Evolutionary conservation across 495 filamentous ascomycete species (phyloP), one percentile per base, ranked within the genome.

Genomic region (Penicillium taxi): DNA sequence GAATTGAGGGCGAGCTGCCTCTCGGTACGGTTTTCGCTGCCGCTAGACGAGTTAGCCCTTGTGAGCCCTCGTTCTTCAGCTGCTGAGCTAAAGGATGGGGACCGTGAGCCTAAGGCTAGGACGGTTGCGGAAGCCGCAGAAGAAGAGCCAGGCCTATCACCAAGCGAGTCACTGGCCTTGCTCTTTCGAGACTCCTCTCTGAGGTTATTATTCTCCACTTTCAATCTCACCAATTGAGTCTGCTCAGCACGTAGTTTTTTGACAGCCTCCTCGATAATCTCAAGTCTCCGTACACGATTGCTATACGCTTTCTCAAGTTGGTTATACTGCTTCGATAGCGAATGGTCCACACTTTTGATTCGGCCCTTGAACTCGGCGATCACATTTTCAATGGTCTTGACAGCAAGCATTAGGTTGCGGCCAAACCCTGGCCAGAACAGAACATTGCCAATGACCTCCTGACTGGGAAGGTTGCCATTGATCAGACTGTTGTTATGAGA

Each of bases 271-370:
- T 96, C 91, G 1, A 98, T 69, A 2, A 83, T 75, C 24, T 96
- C 91, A n/a, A 96, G 70, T 41, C 84, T 82, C 57, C 90, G 88
- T 48, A 81, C 76, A 15, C 88, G 80, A 15, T 77, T 57, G 37
- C 87, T 81, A 26, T 94, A 77, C 16, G 77, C 81, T 43, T 78
- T 78, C 61, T 96, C 89, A 14, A 96, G 73, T 2, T 75, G 75
- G 38, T 94, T 82, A 50, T 94, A 96, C 45, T 96, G 86, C 47
- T 85, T 84, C 74, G 78, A 84, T 9, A 98, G 66, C 31, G 93
- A 84, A 35, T 83, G 80, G 48, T 98, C 93, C 24, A 95, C 77
- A n/a, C 64, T 63, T 46, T 81, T 83, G 55, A 94, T 81, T 39
- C 84, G 80, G 27, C 67, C 64, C 51, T 85, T 84, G 71, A 95